These are phyloP conservation scores for Globisporangium mamillatum DNA, from an alignment of 352 stramenopile genomes.

Conservation along the genomic window DNA sequence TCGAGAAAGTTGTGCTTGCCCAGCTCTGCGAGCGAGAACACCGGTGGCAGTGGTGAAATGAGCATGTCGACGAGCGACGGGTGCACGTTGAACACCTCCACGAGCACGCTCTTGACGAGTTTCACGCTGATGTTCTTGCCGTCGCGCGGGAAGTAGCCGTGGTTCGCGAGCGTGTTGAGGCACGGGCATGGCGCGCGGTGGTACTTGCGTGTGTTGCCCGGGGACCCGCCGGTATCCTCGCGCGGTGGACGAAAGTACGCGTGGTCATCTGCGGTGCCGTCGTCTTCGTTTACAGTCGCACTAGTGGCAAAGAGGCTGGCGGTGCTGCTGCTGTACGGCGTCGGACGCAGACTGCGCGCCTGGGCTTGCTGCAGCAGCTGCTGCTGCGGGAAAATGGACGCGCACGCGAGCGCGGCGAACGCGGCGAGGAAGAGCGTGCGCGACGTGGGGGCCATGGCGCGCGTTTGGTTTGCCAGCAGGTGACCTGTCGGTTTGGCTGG, in stretches of 20 bases:
- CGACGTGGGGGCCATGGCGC: background rate
- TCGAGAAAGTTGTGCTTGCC: constrained; percentile 61
- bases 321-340: background rate
- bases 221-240: constrained; percentile 40
- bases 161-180: constrained; percentile 72
- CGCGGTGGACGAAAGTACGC: constrained; percentile 41
- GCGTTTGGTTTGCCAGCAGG: background rate
- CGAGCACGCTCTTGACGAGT: constrained; percentile 35
- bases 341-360: constrained; percentile 9
- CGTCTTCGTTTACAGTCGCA: background rate
- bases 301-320: constrained; percentile 8
- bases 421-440: background rate
- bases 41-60: constrained; percentile 24
- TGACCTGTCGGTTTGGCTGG: constrained; percentile 2
- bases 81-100: constrained; percentile 53
- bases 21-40: constrained; percentile 54
- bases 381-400: background rate
- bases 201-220: constrained; percentile 33
- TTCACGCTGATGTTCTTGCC: constrained; percentile 47
- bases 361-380: constrained; percentile 5
- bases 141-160: constrained; percentile 58
- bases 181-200: constrained; percentile 61
- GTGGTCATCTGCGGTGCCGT: constrained; percentile 19
- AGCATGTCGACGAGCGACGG: constrained; percentile 33
- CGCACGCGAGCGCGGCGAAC: constrained; percentile 1